A percentile compares a stretch with the other conserved stretches of the same genome.
Evolutionary conservation across 2,329 filamentous ascomycete genomes (phyloP).

Genomic region (Xylariaceae sp.): DNA sequence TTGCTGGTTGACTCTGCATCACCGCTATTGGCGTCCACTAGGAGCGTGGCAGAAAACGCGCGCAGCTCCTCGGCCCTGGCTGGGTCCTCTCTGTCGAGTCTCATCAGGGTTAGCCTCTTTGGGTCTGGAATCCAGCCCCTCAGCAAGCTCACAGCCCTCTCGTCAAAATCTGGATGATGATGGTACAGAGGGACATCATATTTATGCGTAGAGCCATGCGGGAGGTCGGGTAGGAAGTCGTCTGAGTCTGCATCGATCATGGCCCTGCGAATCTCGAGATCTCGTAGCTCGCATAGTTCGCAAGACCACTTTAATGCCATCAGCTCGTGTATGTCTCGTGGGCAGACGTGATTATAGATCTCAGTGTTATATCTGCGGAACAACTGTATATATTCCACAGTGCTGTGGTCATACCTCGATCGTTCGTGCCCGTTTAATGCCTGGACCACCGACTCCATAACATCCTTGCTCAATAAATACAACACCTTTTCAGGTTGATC

Average conservation of each 20-base stretch:
- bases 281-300: constrained; percentile 1
- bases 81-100: neutral
- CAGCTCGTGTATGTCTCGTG: neutral
- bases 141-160: neutral
- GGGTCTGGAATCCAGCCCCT: neutral
- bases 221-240: neutral
- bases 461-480: neutral
- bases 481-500: neutral
- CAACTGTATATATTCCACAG: neutral
- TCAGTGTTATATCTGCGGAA: neutral
- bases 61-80: too few relatives aligned
- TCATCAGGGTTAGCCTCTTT: neutral
- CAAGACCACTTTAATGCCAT: neutral
- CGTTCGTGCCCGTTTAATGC: neutral
- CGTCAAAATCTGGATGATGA: neutral
- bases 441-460: neutral
- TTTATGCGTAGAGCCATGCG: neutral
- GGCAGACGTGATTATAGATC: neutral
- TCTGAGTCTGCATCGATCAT: neutral
- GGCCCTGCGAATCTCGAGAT: neutral
- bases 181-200: neutral
- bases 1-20: too few relatives aligned
- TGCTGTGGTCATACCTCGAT: neutral
- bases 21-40: too few relatives aligned
- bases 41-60: too few relatives aligned